A percentile compares a stretch with the other conserved stretches of the same genome.
Evolutionary conservation across 441 rosid genomes (phyloP).

Genomic region (Populus hybrid): DNA sequence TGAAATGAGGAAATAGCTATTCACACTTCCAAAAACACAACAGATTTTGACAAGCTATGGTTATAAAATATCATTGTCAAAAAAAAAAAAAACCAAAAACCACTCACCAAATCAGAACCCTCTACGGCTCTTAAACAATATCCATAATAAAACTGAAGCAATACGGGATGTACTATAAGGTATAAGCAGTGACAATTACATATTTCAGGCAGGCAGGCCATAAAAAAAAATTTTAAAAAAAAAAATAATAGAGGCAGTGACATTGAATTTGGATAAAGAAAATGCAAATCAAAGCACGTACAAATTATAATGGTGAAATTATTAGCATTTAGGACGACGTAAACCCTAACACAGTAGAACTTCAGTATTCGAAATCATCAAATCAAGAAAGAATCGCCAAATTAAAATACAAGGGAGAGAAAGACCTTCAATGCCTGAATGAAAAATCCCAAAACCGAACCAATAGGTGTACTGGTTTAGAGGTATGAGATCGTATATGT

Average conservation of each 20-base stretch:
- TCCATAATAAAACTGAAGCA: too few relatives aligned
- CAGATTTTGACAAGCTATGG: not conserved
- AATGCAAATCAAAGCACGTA: not conserved
- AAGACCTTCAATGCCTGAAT: conserved; percentile 89
- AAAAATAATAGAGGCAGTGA: too few relatives aligned
- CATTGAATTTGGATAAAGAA: too few relatives aligned
- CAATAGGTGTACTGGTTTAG: conserved; percentile 77
- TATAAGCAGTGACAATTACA: not conserved
- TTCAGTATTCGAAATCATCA: not conserved
- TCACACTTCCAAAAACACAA: not conserved
- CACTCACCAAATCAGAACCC: not conserved
- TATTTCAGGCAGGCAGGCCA: not conserved
- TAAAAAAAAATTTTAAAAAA: not conserved
- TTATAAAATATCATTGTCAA: too few relatives aligned
- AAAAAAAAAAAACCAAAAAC: not conserved
- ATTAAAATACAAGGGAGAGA: not conserved
- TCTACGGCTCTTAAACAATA: not conserved
- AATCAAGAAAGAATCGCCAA: not conserved
- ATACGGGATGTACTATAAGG: too few relatives aligned
- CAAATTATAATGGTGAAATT: not conserved
- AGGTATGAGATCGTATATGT: conserved; percentile 91
- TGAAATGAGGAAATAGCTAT: not conserved
- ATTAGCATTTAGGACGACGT: not conserved
- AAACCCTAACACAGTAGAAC: not conserved
- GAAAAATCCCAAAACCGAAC: conserved; percentile 93